Base-by-base conservation (phyloP, 768 basidiomycete genomes). In the Chalciporus sphaerocephalus region DNA sequence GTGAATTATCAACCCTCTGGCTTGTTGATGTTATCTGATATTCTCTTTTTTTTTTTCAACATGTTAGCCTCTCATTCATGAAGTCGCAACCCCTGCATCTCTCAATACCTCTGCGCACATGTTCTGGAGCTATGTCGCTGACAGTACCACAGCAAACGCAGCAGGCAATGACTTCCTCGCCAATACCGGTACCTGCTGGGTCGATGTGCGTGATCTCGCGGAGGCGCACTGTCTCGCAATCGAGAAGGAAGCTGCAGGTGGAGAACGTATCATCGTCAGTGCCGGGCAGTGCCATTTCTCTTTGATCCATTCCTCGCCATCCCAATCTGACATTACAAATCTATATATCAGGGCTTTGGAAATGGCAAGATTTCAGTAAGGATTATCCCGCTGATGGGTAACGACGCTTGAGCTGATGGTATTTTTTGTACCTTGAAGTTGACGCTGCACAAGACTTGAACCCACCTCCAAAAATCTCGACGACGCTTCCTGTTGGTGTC, bases 151-250 rank as follows among this genome's bases (percentile, higher is more conserved):
- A 30, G 41, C 53, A 2, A 48, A 55, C 15, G 52, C 55, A 20
- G 51, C 48, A 22, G 52, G 62, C 10, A 59, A 64, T 27, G 58
- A 62, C 24, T 45, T 54, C 24, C 48, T 62, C 25, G 55, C 54
- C 18, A 44, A 55, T 15, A 44, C 53, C 15, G 61, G 63, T 5
- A 56, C 57, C 12, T 47, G 54, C 18, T 79, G 73, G 69, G 56
- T 76, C 22, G 77, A 82, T 40, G 79, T 81, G 6, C 72, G 79
- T 6, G 80, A 83, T 56, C 56, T 79, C 25, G 80, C 76, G 0
- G 60, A 66, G 13, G 80, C 76, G 0, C 83, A 85, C 53, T 69
- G 71, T 1, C 59, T 66, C 5, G 79, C 80, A 4, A 59, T 88
- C 17, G 69, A 71, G 42, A 74, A 69, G 40, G 67, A 72, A 21